These are phyloP conservation scores for Ceriops zippeliana DNA, from an alignment of 345 rosid genomes.

Conservation along the genomic window DNA sequence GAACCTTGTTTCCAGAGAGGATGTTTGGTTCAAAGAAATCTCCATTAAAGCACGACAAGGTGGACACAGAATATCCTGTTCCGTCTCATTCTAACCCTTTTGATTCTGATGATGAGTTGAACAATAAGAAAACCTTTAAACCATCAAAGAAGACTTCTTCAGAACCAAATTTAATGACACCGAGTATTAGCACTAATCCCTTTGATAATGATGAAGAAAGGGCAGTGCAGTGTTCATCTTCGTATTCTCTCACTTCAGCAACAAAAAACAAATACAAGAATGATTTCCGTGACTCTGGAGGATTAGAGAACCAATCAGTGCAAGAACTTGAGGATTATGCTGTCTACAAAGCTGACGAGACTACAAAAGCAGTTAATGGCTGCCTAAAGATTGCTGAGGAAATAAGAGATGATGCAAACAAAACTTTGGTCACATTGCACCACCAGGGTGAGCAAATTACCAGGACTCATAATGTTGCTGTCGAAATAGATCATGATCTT, in stretches of 20 bases:
- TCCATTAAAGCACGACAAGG: conserved; percentile 54
- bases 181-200: conserved; percentile 43
- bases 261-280: conserved; percentile 61
- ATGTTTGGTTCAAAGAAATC: conserved; percentile 76
- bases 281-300: conserved; percentile 77
- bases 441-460: conserved; percentile 92
- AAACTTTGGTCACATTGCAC: conserved; percentile 72
- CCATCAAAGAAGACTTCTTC: conserved; percentile 53
- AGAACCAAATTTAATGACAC: conserved; percentile 43
- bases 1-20: conserved; percentile 17
- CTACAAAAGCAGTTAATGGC: conserved; percentile 72
- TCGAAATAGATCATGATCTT: conserved; percentile 81
- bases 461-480: conserved; percentile 66
- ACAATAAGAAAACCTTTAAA: conserved; percentile 45
- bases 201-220: conserved; percentile 45
- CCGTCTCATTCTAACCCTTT: conserved; percentile 70
- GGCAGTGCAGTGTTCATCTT: conserved; percentile 32
- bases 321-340: conserved; percentile 88
- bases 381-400: conserved; percentile 91
- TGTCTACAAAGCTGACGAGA: conserved; percentile 89
- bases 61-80: conserved; percentile 34
- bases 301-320: conserved; percentile 80
- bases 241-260: conserved; percentile 37
- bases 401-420: conserved; percentile 79
- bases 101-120: conserved; percentile 68